Base-by-base conservation (phyloP, 306 rosid species). In the Cajanus cajan region DNA sequence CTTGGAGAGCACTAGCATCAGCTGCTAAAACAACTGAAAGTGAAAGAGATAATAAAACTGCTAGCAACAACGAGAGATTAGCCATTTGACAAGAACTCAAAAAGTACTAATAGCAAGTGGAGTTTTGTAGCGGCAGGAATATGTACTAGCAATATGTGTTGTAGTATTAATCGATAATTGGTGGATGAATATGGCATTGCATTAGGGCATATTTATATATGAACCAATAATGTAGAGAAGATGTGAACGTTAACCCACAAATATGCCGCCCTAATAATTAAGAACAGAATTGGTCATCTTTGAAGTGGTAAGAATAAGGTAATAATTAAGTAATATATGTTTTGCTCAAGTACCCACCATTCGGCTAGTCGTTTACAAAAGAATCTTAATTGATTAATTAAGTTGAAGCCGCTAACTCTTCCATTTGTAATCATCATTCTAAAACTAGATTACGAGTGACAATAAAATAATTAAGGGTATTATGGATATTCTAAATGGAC, bases 1-100 rank as follows among this genome's bases (percentile, higher is more conserved):
- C 87, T 25, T 61, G 87, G 36, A 83, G 85, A 72, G 81, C 13
- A 48, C 51, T 70, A 2, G 41, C 14, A 65, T 82, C 83, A 73
- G 39, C 36, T 19, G 76, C 85, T 3, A 68, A 41, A 28, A 36
- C 73, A 73, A 54, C 5, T n/a, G 81, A 83, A 55, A 83, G 14
- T 18, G 85, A 76, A 59, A 86, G 37, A 59, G 81, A 76, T 21
- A 86, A 76, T 21, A 86, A 47, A 67, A 77, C 10, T 3, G 55
- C 19, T 4, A 86, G 9, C 73, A 83, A n/a, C 13, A 77, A 6
- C 11, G 57, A 40, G 77, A 41, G 8, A 77, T 67, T 83, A 19
- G 82, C 85, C 89, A 86, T 86, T 77, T 67, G 73, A 80, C 22
- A 21, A 51, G 34, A 70, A 36, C 15, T 9, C 55, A 51, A 48